Conservation (phyloP, 2,329 filamentous ascomycete species). For the Fusarium sp. region DNA sequence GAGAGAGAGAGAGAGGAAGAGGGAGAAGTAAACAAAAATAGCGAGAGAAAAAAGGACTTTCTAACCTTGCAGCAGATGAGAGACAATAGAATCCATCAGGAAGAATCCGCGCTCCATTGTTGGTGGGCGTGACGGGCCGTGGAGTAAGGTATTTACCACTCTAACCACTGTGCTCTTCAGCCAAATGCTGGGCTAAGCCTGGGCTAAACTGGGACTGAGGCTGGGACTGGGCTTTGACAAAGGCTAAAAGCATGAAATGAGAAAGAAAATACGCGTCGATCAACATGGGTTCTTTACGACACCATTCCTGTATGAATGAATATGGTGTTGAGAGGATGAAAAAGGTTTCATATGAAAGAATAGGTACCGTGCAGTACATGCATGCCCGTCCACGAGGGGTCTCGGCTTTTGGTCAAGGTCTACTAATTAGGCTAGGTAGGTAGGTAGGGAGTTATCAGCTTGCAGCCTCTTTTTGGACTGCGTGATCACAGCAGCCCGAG, state of each 20-base stretch:
- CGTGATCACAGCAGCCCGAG: constrained; percentile 1
- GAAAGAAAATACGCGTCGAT: constrained; percentile 4
- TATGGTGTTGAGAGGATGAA: too few relatives aligned
- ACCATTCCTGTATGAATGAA: too few relatives aligned
- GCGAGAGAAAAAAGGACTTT: constrained; percentile 7
- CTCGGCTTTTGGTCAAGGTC: constrained; percentile 1
- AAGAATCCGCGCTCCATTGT: constrained; percentile 42
- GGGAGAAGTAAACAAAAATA: not conserved
- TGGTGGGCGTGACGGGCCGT: constrained; percentile 36
- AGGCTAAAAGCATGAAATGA: constrained; percentile 3
- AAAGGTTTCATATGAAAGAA: not conserved
- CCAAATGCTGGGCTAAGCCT: constrained; percentile 2
- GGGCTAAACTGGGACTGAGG: not conserved
- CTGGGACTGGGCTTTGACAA: not conserved
- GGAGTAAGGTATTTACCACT: constrained; percentile 16
- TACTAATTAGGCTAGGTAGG: too few relatives aligned
- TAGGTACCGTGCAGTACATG: too few relatives aligned
- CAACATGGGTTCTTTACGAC: constrained; percentile 6
- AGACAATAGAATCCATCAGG: constrained; percentile 40
- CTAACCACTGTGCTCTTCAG: constrained; percentile 7
- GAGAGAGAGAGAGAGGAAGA: constrained; percentile 4
- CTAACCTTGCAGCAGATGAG: constrained; percentile 45
- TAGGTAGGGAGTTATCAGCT: not conserved
- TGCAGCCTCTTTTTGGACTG: constrained; percentile 17
- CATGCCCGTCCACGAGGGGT: constrained; percentile 1